These are phyloP conservation scores for Acaromyces ingoldii DNA, from an alignment of 1,284 basidiomycete genomes.

Conservation along the genomic window DNA sequence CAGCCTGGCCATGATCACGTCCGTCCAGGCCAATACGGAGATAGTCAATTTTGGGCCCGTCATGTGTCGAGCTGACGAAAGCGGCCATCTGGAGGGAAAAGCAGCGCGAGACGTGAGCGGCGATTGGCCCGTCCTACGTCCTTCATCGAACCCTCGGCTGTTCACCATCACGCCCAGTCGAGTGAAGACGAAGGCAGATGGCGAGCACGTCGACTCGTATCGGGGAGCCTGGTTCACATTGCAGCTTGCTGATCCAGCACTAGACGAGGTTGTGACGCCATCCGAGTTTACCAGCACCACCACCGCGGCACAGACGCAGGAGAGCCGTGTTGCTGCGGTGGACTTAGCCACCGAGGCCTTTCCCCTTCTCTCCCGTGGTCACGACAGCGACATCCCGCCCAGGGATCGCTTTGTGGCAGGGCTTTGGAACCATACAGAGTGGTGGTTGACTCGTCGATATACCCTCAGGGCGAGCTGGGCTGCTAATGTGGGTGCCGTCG, in stretches of 20 bases:
- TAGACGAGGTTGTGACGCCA: background rate
- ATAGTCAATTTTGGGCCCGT: constrained; percentile 29
- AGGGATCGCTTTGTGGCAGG: background rate
- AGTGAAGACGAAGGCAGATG: no score
- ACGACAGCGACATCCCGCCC: background rate
- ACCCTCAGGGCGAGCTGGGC: background rate
- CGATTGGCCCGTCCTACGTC: constrained; percentile 12
- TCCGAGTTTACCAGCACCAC: no score
- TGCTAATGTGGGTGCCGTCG: no score
- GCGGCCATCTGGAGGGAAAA: constrained; percentile 27
- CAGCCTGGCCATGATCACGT: background rate
- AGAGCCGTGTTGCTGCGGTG: no score
- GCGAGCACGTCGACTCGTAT: no score
- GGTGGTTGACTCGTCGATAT: background rate
- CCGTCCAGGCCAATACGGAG: constrained; percentile 25
- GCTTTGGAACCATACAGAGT: background rate
- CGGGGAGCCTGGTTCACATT: background rate
- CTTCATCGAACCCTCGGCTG: background rate
- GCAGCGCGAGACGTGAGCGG: constrained; percentile 25
- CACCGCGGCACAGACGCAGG: background rate
- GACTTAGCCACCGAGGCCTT: background rate
- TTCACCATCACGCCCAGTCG: background rate
- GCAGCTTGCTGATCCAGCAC: background rate
- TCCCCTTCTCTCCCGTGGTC: background rate
- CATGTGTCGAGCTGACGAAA: constrained; percentile 28